A percentile compares a stretch with the other conserved stretches of the same genome.
Evolutionary conservation across 2,329 filamentous ascomycete genomes (phyloP).

Genomic region (Colletotrichum spinosum): DNA sequence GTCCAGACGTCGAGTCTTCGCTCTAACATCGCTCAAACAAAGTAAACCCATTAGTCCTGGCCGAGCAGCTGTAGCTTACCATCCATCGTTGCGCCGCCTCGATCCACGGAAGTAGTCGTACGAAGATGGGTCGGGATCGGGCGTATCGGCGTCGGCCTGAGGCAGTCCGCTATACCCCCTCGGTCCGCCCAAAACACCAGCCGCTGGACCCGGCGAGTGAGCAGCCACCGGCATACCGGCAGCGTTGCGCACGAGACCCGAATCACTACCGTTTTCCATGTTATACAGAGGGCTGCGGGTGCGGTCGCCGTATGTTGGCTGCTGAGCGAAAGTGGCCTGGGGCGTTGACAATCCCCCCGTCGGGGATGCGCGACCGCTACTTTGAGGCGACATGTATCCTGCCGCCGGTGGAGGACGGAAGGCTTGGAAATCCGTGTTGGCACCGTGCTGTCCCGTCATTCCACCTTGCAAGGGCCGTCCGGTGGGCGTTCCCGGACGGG

Average conservation of each 20-base stretch:
- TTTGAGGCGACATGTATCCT: constrained; percentile 39
- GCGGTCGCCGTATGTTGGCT: constrained; percentile 38
- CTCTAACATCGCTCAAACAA: constrained; percentile 30
- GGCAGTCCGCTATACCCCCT: constrained; percentile 70
- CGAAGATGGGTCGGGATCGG: constrained; percentile 56
- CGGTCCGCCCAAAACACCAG: constrained; percentile 67
- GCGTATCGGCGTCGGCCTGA: constrained; percentile 59
- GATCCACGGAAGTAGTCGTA: constrained; percentile 69
- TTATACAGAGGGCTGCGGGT: constrained; percentile 62
- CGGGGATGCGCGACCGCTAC: constrained; percentile 32
- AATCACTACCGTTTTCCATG: constrained; percentile 63
- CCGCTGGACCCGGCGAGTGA: constrained; percentile 55
- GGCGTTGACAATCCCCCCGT: constrained; percentile 22
- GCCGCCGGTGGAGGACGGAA: constrained; percentile 33
- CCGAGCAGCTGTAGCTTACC: constrained; percentile 42
- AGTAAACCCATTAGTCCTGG: constrained; percentile 19
- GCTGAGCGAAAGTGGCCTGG: constrained; percentile 32
- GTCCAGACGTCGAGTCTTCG: constrained; percentile 17
- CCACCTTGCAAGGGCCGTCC: constrained; percentile 48
- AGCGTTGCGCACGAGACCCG: constrained; percentile 64
- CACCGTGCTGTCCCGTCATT: constrained; percentile 39
- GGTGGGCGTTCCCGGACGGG: constrained; percentile 64
- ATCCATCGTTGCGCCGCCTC: constrained; percentile 50
- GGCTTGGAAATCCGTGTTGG: constrained; percentile 39
- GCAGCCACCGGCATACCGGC: constrained; percentile 61